phyloP scores from a whole-genome alignment of 2,329 filamentous ascomycete species.

The Aspergillus thermomutatus region DNA sequence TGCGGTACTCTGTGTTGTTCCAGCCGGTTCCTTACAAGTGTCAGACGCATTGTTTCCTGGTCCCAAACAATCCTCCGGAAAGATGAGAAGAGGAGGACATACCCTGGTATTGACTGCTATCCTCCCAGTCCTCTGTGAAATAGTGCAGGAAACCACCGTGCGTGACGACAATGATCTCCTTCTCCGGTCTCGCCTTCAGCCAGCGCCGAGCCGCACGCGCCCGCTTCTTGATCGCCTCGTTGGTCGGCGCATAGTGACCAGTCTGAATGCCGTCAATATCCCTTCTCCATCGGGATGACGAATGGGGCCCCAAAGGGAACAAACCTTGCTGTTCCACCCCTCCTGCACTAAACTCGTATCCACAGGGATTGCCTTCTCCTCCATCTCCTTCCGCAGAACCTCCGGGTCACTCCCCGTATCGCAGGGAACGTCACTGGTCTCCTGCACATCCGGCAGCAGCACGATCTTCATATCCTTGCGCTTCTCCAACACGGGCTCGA shows the following conservation, averaged over 20 bases:
- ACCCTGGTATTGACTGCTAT: constrained; percentile 49
- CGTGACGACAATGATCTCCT: constrained; percentile 73
- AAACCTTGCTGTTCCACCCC: constrained; percentile 69
- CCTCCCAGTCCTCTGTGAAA: constrained; percentile 76
- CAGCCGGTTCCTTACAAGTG: constrained; percentile 63
- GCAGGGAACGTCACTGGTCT: constrained; percentile 70
- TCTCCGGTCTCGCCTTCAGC: constrained; percentile 52
- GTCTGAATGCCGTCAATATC: constrained; percentile 16
- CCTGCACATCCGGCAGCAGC: constrained; percentile 73
- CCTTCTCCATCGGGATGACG: not conserved
- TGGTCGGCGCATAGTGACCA: constrained; percentile 45
- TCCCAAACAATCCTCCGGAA: not conserved
- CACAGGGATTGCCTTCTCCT: constrained; percentile 50
- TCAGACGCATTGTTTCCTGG: not conserved
- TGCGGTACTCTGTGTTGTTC: constrained; percentile 69
- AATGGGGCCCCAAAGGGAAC: not conserved
- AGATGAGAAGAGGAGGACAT: constrained; percentile 10
- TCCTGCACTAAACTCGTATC: constrained; percentile 61
- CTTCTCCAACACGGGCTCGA: constrained; percentile 54
- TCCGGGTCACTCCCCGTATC: constrained; percentile 65
- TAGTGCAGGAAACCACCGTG: constrained; percentile 85
- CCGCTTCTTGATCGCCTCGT: constrained; percentile 55
- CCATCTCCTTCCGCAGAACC: constrained; percentile 60
- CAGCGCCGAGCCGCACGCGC: constrained; percentile 60
- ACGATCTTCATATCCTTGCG: constrained; percentile 53